Base-by-base conservation (phyloP, 805 yeast species). In the Clavispora fructus region DNA sequence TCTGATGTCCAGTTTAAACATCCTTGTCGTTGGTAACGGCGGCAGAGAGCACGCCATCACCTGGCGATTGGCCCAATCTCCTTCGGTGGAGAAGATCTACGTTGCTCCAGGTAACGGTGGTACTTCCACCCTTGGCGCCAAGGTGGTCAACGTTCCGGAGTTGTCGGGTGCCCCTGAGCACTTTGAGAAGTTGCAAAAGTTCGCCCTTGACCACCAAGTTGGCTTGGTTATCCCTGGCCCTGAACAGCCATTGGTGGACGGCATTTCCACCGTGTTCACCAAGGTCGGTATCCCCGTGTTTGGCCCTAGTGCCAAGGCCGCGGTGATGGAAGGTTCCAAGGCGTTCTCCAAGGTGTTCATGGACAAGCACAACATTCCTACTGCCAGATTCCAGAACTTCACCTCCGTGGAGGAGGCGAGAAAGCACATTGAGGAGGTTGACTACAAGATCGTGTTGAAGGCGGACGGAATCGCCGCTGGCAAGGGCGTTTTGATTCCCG, bases 101-200 rank as follows among this genome's bases (percentile, higher is more conserved):
- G 96, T 92, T 46, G 96, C 98, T 26, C 98, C 98, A 52, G 98
- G 98, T 44, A 92, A 94, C 63, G 99, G 98, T 46, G 98, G 98
- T 43, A 91, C 95, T 29, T 47, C 55, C 30, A 76, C 79, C 30
- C 58, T 75, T 35, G 69, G 69, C 40, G 53, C 61, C 17, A 86
- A 87, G 55, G 84, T 86, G 39, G 72, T 75, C 48, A 87, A 87
- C 60, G 81, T 94, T 40, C 75, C 85, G 6, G 62, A 67, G 38
- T 80, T 88, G 62, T 81, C 82, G 32, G 76, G 86, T 7, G 65
- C 80, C 25, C 79, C 82, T 49, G 69, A 67, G n/a, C 85, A 90
- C 55, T 94, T 94, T 58, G 75, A 75, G 1, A 68, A 71, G 29
- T 75, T 94, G 50, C 87, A 82, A 46, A 70, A 81, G 48, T 91